Conservation (phyloP, 2,329 filamentous ascomycete genomes). For the Claviceps sp. region DNA sequence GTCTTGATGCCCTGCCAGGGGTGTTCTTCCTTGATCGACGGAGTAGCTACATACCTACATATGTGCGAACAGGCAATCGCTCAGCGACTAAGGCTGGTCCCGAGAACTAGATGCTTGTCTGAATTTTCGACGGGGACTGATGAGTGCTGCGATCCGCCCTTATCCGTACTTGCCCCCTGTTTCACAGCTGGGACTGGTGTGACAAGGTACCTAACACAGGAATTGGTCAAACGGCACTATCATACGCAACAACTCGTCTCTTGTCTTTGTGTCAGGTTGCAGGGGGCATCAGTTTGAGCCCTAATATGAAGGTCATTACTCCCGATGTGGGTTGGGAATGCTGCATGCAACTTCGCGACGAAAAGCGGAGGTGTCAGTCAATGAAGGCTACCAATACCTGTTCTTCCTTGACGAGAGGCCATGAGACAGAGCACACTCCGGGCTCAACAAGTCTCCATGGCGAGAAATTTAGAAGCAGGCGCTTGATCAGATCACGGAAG, state of each 20-base stretch:
- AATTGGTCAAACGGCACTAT: conserved; percentile 6
- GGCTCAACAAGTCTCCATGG: neutral
- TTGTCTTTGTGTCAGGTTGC: neutral
- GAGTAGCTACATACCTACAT: neutral
- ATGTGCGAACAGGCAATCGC: neutral
- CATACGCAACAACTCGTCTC: neutral
- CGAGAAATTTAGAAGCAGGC: neutral
- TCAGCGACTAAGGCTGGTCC: neutral
- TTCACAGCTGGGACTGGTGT: conserved; percentile 4
- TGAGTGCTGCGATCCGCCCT: neutral
- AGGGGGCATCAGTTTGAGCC: neutral
- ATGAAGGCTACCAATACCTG: neutral
- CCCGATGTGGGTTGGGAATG: neutral
- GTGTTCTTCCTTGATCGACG: neutral
- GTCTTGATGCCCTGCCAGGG: neutral
- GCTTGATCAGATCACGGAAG: no score
- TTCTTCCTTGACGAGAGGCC: neutral
- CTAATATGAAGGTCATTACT: neutral
- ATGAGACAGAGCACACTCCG: neutral
- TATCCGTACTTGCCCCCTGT: conserved; percentile 1
- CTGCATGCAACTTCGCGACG: neutral
- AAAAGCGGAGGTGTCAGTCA: neutral
- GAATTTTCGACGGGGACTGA: neutral
- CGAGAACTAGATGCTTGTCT: neutral
- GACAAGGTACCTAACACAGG: conserved; percentile 3